Evolutionary conservation across 495 filamentous ascomycete genomes (phyloP), one percentile per base, ranked within the genome.

Genomic region (Xylaria nigripes): DNA sequence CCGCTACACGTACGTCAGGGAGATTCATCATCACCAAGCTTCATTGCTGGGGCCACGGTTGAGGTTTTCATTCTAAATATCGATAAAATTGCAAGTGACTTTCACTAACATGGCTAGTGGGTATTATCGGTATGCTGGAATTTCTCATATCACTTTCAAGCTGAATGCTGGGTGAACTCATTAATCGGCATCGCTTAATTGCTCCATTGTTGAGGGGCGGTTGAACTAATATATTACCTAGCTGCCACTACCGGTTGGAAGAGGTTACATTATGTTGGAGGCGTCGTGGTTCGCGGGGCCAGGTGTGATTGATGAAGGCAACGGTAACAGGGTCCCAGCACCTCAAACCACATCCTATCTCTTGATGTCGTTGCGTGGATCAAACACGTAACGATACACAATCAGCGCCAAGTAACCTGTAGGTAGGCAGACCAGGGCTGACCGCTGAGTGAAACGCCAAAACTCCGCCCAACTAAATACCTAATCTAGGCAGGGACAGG

Each of bases 271-370:
- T 27, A 45, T 6, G 19, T 38, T 27, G 50, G 50, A 25, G 42
- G 50, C 24, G 45, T 45, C 29, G 29, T 38, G 41, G 36, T n/a
- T 24, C 45, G 50, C 36, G 38, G 50, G 40, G 50, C 43, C 13
- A n/a, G 45, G 50, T n/a, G 25, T 29, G 4, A 29, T 9, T 29
- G 25, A 29, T 3, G 25, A 29, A 29, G 25, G 25, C 25, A 29
- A 29, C 25, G 25, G 25, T 29, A 9, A 29, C 25, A 29, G 25
- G 9, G 25, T 29, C 25, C n/a, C n/a, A n/a, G n/a, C n/a, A n/a
- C n/a, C n/a, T n/a, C n/a, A n/a, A n/a, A n/a, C n/a, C n/a, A n/a
- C n/a, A n/a, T n/a, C n/a, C n/a, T n/a, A n/a, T n/a, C n/a, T n/a
- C n/a, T n/a, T n/a, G n/a, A n/a, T n/a, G n/a, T n/a, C n/a, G n/a